Evolutionary conservation across 352 stramenopile species (phyloP), one percentile per base, ranked within the genome.

Genomic region (Phytophthora brassicae): DNA sequence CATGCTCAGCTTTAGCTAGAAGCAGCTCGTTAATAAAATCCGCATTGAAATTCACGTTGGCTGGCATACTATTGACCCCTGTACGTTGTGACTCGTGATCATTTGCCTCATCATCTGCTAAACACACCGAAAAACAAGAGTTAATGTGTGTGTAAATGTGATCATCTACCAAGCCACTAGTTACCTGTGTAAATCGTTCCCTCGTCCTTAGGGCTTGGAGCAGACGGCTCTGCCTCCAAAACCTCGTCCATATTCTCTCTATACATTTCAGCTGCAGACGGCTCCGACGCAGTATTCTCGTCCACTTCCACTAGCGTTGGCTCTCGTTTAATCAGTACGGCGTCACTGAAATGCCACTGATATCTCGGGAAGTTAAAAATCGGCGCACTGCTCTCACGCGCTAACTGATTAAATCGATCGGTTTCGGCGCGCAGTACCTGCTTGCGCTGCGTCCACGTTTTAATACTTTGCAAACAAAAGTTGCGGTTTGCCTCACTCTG

Each of bases 291-390:
- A 42, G 26, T 28, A n/a, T n/a, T 36, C 19, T 53, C 35, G 12
- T 12, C 60, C 17, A 5, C 4, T 56, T 64, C 56, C 24, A 65
- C 17, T 57, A 44, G 19, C 29, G 26, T 23, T 38, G 61, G 52
- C 57, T 77, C 68, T 48, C 58, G 49, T 59, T 79, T 79, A 31
- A 77, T 69, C 29, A 61, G 39, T 26, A 64, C 35, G 6, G 39
- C 29, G 17, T 77, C 64, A 19, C 49, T 51, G 16, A 79, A 73
- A 19, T 79, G 71, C 71, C 71, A 79, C 3, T 62, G 50, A 24
- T 75, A 79, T 33, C 38, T 56, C 1, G 71, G 64, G 35, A 79
- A 79, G 43, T 79, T 79, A 51, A 75, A 79, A 4, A 79, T 54
- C 0, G 65, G 71, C 33, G 41, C 22, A 24, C 48, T 68, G 60